Evolutionary conservation across 192 early-diverging fungal genomes (phyloP), one percentile per base, ranked within the genome.

Genomic region (Spinellus fusiger): DNA sequence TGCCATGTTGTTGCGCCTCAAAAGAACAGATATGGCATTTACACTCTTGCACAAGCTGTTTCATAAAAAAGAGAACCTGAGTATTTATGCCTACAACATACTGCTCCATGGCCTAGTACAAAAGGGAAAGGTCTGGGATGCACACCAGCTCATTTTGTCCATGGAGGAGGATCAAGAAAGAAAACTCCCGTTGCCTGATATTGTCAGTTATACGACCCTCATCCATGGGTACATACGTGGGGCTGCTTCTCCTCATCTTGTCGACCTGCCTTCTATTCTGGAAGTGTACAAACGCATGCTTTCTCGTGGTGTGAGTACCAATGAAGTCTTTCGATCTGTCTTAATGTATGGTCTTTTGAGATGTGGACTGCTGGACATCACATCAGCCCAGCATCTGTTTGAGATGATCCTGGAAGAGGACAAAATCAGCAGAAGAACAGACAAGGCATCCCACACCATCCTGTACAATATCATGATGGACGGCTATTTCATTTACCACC

Each of bases 391-490:
- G 13, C 22, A 18, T 8, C 15, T 71, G 34, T 61, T 71, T 51
- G 38, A 56, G 4, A 25, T 44, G 3, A 49, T 65, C 0, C 16
- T 71, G 12, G 34, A 60, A 12, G 16, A 34, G 3, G 35, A 61
- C 20, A 35, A 25, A 12, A 27, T 29, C 32, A 10, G 28, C 28
- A 37, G 18, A 56, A 38, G 51, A 54, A 33, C 48, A 10, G 44
- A 33, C 15, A 37, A 37, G 22, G 5, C 13, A 8, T 18, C 51
- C 22, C 7, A 60, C 12, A 56, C 49, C 15, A 48, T 49, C 3
- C 22, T 71, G 26, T 65, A 71, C 28, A 65, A 65, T 29, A 65
- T 56, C 23, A 65, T 71, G 58, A 65, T 71, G 53, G 54, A 71
- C 22, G 59, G 53, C 18, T 71, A 65, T 38, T 71, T 65, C 18